phyloP scores from a whole-genome alignment of 345 rosid species.

The Fremontodendron californicum region DNA sequence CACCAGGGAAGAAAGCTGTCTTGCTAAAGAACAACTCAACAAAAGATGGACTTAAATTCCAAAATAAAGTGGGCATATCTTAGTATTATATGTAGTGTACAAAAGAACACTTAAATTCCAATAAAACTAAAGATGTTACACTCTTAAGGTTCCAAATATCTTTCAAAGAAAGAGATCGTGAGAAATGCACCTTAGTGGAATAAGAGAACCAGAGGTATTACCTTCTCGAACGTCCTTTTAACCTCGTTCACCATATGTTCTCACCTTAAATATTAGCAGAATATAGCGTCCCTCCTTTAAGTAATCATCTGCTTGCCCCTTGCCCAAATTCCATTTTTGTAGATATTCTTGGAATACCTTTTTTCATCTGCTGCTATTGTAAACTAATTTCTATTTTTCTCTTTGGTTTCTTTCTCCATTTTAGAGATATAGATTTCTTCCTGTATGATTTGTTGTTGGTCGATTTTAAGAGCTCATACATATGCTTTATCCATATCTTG shows the following conservation, averaged over 20 bases:
- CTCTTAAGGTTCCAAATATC: not conserved
- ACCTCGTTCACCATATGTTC: not conserved
- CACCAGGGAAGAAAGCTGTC: not conserved
- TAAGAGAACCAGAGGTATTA: no score
- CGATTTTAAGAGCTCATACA: not conserved
- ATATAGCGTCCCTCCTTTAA: not conserved
- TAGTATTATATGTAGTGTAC: not conserved
- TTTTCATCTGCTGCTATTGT: not conserved
- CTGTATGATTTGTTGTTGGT: not conserved
- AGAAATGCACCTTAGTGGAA: not conserved
- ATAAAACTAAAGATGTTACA: not conserved
- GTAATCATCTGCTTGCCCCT: not conserved
- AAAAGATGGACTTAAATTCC: no score
- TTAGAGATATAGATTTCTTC: not conserved
- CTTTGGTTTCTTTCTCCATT: not conserved
- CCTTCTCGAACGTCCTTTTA: no score
- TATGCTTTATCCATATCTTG: slow-evolving; percentile 13
- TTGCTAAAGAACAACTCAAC: not conserved
- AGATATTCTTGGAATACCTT: not conserved
- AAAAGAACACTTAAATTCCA: not conserved
- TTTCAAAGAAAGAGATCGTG: not conserved
- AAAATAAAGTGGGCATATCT: not conserved
- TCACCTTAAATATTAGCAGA: not conserved
- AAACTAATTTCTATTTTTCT: not conserved
- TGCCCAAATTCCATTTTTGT: not conserved